phyloP scores from a whole-genome alignment of 306 rosid species.

The Ochetophila trinervis region DNA sequence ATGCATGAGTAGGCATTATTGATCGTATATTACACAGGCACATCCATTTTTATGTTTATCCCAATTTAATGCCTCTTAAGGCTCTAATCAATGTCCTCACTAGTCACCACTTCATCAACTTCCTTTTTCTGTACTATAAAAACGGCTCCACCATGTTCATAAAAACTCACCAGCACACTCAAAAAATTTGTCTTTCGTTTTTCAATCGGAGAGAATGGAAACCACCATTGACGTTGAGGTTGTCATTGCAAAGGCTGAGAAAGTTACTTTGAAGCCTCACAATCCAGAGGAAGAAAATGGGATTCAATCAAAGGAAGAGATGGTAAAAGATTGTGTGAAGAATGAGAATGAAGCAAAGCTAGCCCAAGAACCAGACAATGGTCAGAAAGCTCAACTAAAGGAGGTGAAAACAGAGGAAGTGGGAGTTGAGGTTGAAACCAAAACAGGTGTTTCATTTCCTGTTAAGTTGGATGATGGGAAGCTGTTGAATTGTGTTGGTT shows the following conservation, averaged over 20 bases:
- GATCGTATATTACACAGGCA: not conserved
- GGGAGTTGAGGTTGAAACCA: conserved; percentile 14
- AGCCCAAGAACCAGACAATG: not conserved
- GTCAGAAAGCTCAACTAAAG: not conserved
- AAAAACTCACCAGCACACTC: not conserved
- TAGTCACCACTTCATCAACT: not conserved
- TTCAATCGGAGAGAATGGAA: conserved; percentile 1
- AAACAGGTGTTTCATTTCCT: conserved; percentile 17
- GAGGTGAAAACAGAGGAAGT: conserved; percentile 8
- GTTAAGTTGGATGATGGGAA: conserved; percentile 18
- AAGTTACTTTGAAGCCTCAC: not conserved
- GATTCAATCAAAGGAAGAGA: not conserved
- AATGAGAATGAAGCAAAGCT: not conserved
- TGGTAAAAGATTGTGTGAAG: not conserved
- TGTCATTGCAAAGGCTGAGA: conserved; percentile 12
- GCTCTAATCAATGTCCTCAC: not conserved
- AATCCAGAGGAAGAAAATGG: not conserved
- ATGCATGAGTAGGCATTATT: not conserved
- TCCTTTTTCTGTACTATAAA: not conserved
- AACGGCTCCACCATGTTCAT: not conserved
- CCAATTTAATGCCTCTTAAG: conserved; percentile 17
- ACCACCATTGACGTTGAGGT: not conserved
- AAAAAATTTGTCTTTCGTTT: not conserved
- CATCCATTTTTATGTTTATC: not conserved
- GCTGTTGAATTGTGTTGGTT: conserved; percentile 16